Base-by-base conservation (phyloP, 345 rosid species). In the thale cress (Arabidopsis thaliana) region DNA sequence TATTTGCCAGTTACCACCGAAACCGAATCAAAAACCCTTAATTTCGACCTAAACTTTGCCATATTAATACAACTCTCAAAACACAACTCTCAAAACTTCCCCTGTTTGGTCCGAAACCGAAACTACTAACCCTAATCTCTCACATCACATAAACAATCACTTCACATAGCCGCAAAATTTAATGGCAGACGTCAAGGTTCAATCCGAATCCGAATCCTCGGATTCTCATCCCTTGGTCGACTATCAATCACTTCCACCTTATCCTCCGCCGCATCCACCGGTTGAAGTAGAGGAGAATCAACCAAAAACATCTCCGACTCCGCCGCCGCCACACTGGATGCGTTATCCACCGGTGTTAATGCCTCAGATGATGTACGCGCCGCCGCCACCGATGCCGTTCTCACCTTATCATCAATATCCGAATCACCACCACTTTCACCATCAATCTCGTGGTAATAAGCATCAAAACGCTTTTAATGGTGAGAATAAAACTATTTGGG, bases 401-500 rank as follows among this genome's bases (percentile, higher is more conserved):
- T 67, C 90, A 78, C 87, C 91, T 20, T 80, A 82, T 65, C 64
- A 71, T 63, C 85, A 77, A 52, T 85, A 82, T 78, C 89, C 78
- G 68, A 16, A 36, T 57, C 90, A 40, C 24, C 38, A 76, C 7
- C 79, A 65, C 11, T 83, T 62, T 22, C 34, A 34, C 30, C 65
- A 36, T 5, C 84, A 78, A 22, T 59, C 79, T 72, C 63, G 59
- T 41, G 73, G 71, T 49, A 12, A 8, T 33, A 63, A 71, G 52
- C 71, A 82, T 34, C 80, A 74, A 55, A 83, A 82, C 42, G 83
- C 86, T 74, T 83, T 86, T 37, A 74, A 77, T 69, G 84, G 83
- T 34, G 97, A 90, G 56, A 91, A 92, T 70, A 89, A 87, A 81
- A 85, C 97, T 6, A 56, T 94, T 44, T 91, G 98, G 98, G 82